These are phyloP conservation scores for Powellomyces hirtus DNA, from an alignment of 192 early-diverging fungal genomes.

Conservation along the genomic window DNA sequence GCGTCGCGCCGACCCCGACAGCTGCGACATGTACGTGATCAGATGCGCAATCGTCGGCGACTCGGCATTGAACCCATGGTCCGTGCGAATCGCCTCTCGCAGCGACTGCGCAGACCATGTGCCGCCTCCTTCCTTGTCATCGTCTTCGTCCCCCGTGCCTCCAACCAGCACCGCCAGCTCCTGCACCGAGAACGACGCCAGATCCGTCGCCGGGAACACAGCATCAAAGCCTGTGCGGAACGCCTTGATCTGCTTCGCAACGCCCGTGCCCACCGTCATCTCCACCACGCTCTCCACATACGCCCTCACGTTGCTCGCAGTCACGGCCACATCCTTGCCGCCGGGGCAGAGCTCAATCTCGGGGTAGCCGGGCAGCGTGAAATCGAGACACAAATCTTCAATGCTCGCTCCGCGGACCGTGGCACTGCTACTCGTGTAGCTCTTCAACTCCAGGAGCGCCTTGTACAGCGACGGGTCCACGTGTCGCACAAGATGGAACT, in stretches of 20 bases:
- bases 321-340: slow-evolving; percentile 69
- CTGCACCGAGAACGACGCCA: slow-evolving; percentile 66
- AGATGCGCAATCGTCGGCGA: slow-evolving; percentile 68
- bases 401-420: slow-evolving; percentile 47
- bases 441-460: slow-evolving; percentile 65
- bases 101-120: slow-evolving; percentile 68
- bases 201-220: slow-evolving; percentile 70
- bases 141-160: slow-evolving; percentile 46
- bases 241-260: slow-evolving; percentile 67
- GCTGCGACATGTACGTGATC: slow-evolving; percentile 64
- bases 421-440: slow-evolving; percentile 61
- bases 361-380: slow-evolving; percentile 82
- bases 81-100: slow-evolving; percentile 68
- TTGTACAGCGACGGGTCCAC: slow-evolving; percentile 67
- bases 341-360: slow-evolving; percentile 59
- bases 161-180: slow-evolving; percentile 75
- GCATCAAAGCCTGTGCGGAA: slow-evolving; percentile 80
- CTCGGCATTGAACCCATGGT: slow-evolving; percentile 78
- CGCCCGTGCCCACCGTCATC: slow-evolving; percentile 62
- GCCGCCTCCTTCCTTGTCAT: slow-evolving; percentile 51
- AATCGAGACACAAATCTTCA: slow-evolving; percentile 73
- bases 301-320: slow-evolving; percentile 74
- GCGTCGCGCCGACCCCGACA: slow-evolving; percentile 62
- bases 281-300: slow-evolving; percentile 71
- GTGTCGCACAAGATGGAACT: slow-evolving; percentile 33